Conservation (phyloP, 2,329 filamentous ascomycete species). For the Phaeosphaeriaceae sp. region DNA sequence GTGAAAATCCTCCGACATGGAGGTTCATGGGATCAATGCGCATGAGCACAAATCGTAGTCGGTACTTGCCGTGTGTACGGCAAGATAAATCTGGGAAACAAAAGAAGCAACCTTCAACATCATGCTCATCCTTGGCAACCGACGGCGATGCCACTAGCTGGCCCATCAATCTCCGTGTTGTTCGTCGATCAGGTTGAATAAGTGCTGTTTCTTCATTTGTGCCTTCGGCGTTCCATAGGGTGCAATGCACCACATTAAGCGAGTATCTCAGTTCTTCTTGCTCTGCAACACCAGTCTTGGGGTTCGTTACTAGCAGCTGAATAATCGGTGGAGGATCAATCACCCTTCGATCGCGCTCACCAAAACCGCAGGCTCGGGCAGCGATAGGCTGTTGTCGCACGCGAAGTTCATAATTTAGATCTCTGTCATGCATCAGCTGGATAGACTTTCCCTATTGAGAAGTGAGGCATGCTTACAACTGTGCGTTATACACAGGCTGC, state of each 20-base stretch:
- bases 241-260: slow-evolving; percentile 76
- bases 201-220: slow-evolving; percentile 69
- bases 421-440: slow-evolving; percentile 37
- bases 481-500: slow-evolving; percentile 48
- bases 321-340: slow-evolving; percentile 86
- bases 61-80: slow-evolving; percentile 76
- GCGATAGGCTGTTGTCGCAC: slow-evolving; percentile 81
- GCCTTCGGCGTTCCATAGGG: slow-evolving; percentile 73
- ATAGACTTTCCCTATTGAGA: slow-evolving; percentile 20
- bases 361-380: slow-evolving; percentile 81
- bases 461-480: slow-evolving; percentile 43
- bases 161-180: slow-evolving; percentile 79
- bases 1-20: slow-evolving; percentile 58
- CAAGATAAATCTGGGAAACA: slow-evolving; percentile 84
- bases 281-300: slow-evolving; percentile 55
- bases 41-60: slow-evolving; percentile 75
- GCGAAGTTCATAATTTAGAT: slow-evolving; percentile 57
- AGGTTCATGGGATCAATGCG: slow-evolving; percentile 69
- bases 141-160: slow-evolving; percentile 79
- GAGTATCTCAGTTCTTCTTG: slow-evolving; percentile 68
- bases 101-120: slow-evolving; percentile 80
- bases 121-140: slow-evolving; percentile 75
- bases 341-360: slow-evolving; percentile 79
- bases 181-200: slow-evolving; percentile 73
- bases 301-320: slow-evolving; percentile 70